phyloP scores from a whole-genome alignment of 2,329 filamentous ascomycete species.

The Diaporthe ampelina region DNA sequence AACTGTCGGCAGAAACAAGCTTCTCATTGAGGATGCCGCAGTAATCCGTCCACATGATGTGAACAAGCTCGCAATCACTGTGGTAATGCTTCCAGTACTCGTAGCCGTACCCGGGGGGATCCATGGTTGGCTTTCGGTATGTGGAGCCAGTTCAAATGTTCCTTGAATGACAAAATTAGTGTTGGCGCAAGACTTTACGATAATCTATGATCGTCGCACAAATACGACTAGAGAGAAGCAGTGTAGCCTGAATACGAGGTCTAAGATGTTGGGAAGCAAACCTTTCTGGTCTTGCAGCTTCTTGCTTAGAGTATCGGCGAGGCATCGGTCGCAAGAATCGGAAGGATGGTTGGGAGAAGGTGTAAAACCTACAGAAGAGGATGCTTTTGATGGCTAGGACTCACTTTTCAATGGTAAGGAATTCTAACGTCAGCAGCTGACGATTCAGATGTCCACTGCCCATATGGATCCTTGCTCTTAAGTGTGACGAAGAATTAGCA shows the following conservation, averaged over 20 bases:
- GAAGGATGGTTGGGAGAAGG: background rate
- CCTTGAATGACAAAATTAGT: background rate
- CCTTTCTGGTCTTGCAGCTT: background rate
- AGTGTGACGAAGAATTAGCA: background rate
- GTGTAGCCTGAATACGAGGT: too few species aligned
- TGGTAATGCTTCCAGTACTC: constrained; percentile 7
- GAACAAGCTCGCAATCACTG: constrained; percentile 5
- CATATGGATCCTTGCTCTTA: too few species aligned
- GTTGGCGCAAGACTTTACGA: too few species aligned
- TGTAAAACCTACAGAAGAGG: background rate
- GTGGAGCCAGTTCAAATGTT: background rate
- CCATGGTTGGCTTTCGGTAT: background rate
- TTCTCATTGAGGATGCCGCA: constrained; percentile 6
- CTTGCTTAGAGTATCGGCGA: too few species aligned
- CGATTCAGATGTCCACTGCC: too few species aligned
- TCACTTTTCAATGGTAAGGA: background rate
- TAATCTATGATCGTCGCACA: too few species aligned
- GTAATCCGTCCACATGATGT: constrained; percentile 12
- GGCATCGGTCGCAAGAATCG: background rate
- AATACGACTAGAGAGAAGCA: background rate
- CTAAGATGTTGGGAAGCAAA: background rate
- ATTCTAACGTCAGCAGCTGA: too few species aligned
- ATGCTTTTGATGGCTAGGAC: too few species aligned
- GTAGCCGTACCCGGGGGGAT: background rate
- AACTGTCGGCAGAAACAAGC: background rate